Evolutionary conservation across 768 basidiomycete genomes (phyloP).

Genomic region (Guyanaporus albipodus): DNA sequence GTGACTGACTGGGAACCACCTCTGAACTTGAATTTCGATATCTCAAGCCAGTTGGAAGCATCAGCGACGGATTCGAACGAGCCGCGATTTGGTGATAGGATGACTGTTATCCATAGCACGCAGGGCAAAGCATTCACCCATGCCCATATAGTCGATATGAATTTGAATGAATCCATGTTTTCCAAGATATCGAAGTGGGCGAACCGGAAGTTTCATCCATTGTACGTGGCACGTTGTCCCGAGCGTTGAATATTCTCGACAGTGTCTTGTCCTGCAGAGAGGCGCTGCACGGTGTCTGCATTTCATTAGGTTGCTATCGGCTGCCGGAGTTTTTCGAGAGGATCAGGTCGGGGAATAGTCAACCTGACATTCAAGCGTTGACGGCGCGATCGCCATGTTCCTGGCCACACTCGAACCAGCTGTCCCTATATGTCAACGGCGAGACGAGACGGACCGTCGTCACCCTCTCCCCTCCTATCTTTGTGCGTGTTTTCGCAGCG

Average conservation of each 20-base stretch:
- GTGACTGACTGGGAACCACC: slow-evolving; percentile 12
- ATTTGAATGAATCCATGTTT: slow-evolving; percentile 28
- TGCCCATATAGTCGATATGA: slow-evolving; percentile 24
- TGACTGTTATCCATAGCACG: slow-evolving; percentile 15
- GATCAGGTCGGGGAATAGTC: slow-evolving; percentile 10
- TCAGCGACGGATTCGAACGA: not conserved
- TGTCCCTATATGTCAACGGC: slow-evolving; percentile 15
- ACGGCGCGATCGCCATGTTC: slow-evolving; percentile 30
- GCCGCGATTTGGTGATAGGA: slow-evolving; percentile 16
- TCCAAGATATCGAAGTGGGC: slow-evolving; percentile 36
- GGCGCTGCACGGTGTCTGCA: slow-evolving; percentile 36
- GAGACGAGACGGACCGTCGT: slow-evolving; percentile 9
- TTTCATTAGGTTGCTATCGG: slow-evolving; percentile 45
- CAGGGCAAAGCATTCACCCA: slow-evolving; percentile 20
- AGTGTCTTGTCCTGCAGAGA: slow-evolving; percentile 23
- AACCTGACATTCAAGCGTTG: slow-evolving; percentile 16
- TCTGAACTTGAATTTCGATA: slow-evolving; percentile 17
- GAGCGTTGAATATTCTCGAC: not conserved
- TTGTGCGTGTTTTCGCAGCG: slow-evolving; percentile 28
- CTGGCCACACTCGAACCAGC: slow-evolving; percentile 40
- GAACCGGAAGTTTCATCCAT: slow-evolving; percentile 23
- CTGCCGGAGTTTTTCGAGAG: slow-evolving; percentile 23
- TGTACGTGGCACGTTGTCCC: slow-evolving; percentile 28
- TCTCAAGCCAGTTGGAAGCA: not conserved
- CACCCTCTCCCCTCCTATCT: slow-evolving; percentile 29